Conservation (phyloP, 257 asterid genomes). For the Echium plantagineum region DNA sequence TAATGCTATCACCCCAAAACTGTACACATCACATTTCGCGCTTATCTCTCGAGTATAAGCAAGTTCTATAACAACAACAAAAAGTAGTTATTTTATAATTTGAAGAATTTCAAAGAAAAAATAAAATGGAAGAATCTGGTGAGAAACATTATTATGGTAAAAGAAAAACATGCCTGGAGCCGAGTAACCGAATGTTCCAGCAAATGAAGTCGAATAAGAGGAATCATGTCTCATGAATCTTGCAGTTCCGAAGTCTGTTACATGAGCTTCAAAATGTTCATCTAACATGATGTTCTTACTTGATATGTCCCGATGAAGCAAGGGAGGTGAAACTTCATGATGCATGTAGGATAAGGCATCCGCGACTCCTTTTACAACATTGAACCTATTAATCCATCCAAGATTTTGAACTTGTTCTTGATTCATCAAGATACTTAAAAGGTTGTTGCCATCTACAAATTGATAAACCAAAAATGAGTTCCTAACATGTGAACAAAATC, state of each 20-base stretch:
- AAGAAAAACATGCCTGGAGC: conserved; percentile 25
- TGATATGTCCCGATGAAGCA: conserved; percentile 19
- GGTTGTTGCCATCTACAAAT: conserved; percentile 24
- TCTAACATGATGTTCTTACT: conserved; percentile 28
- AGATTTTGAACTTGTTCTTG: conserved; percentile 15
- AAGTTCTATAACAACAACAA: too few relatives aligned
- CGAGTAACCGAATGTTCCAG: conserved; percentile 30
- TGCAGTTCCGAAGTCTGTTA: conserved; percentile 36
- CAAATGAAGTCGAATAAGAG: conserved; percentile 22
- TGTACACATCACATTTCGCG: too few relatives aligned
- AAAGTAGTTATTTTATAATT: too few relatives aligned
- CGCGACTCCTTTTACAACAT: conserved; percentile 25
- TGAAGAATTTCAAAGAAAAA: too few relatives aligned
- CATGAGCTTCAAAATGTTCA: conserved; percentile 20
- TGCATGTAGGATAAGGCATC: conserved; percentile 18
- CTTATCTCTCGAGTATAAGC: too few relatives aligned
- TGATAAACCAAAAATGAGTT: conserved; percentile 26
- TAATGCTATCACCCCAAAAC: too few relatives aligned
- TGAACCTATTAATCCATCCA: conserved; percentile 21
- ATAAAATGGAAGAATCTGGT: too few relatives aligned
- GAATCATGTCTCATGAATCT: conserved; percentile 20
- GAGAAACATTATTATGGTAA: too few relatives aligned
- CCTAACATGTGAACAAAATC: conserved; percentile 19
- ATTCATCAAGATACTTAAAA: conserved; percentile 5
- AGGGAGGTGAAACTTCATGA: too few relatives aligned